Evolutionary conservation across 106 monocot genomes (phyloP).

Genomic region (Dactylorhiza incarnata): DNA sequence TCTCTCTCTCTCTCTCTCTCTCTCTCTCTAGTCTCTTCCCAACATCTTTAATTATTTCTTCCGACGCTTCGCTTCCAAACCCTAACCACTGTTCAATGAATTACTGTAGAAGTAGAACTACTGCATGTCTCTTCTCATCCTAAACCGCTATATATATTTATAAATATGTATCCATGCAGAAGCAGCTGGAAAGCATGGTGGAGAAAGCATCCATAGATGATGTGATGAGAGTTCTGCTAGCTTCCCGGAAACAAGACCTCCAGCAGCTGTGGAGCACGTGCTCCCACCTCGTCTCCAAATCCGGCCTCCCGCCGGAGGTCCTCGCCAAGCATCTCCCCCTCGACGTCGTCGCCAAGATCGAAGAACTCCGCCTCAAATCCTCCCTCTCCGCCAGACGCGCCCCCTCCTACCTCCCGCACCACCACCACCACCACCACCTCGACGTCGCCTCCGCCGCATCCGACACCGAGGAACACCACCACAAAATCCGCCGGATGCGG

Average conservation of each 20-base stretch:
- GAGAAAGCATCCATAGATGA: slow-evolving; percentile 93
- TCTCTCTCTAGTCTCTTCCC: background rate
- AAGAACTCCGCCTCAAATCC: slow-evolving; percentile 78
- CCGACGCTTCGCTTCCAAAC: background rate
- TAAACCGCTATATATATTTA: no score
- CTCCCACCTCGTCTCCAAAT: slow-evolving; percentile 90
- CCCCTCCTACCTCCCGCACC: background rate
- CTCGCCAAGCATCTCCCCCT: slow-evolving; percentile 92
- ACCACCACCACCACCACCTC: slow-evolving; percentile 3
- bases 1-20: no score
- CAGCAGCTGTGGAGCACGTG: slow-evolving; percentile 87
- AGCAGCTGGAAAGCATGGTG: slow-evolving; percentile 78
- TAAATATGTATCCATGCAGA: slow-evolving; percentile 27
- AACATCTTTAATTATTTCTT: background rate
- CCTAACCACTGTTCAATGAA: no score
- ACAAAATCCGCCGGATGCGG: slow-evolving; percentile 25
- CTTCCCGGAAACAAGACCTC: slow-evolving; percentile 86
- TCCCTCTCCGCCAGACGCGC: slow-evolving; percentile 35
- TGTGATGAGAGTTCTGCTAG: slow-evolving; percentile 91
- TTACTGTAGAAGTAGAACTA: no score
- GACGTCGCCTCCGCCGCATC: slow-evolving; percentile 18
- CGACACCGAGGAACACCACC: slow-evolving; percentile 63
- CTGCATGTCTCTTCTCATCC: no score
- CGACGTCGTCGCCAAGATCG: slow-evolving; percentile 75
- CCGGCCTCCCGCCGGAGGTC: slow-evolving; percentile 87